Percentiles rank a stretch among this genome's conserved stretches.
phyloP scores from a whole-genome alignment of 2,329 filamentous ascomycete species.

The Ophiocordyceps polyrhachis-furcata region DNA sequence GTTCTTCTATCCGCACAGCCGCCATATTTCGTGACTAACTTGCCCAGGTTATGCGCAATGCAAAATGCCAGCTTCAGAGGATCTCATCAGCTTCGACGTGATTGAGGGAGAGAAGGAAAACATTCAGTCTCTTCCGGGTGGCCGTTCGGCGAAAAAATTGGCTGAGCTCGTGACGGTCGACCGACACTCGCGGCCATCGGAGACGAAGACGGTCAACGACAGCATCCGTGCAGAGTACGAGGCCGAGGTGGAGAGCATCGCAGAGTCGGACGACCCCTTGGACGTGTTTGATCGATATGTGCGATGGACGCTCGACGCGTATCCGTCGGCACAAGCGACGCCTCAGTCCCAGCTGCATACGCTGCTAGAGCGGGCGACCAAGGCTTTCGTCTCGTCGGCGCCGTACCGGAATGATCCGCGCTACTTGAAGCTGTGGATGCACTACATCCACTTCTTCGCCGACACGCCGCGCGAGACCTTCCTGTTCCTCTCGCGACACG shows the following conservation, averaged over 20 bases:
- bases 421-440: slow-evolving; percentile 84
- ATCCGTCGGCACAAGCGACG: slow-evolving; percentile 84
- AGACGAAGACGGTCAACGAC: slow-evolving; percentile 62
- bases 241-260: slow-evolving; percentile 56
- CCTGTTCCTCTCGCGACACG: slow-evolving; percentile 74
- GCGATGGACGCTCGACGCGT: slow-evolving; percentile 89
- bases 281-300: slow-evolving; percentile 95
- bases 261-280: slow-evolving; percentile 84
- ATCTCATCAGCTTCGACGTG: slow-evolving; percentile 63
- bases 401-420: slow-evolving; percentile 93
- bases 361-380: slow-evolving; percentile 82
- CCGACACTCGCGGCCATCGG: slow-evolving; percentile 28
- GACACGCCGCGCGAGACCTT: slow-evolving; percentile 88
- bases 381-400: slow-evolving; percentile 62
- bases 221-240: slow-evolving; percentile 71
- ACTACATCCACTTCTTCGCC: slow-evolving; percentile 84
- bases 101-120: slow-evolving; percentile 98
- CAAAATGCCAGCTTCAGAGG: slow-evolving; percentile 27
- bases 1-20: neutral
- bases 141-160: slow-evolving; percentile 72
- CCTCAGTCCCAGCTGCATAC: slow-evolving; percentile 77
- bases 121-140: slow-evolving; percentile 80
- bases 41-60: neutral
- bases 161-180: slow-evolving; percentile 35
- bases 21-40: neutral